Evolutionary conservation across 805 yeast genomes (phyloP).

Genomic region (Candida tallmaniae): DNA sequence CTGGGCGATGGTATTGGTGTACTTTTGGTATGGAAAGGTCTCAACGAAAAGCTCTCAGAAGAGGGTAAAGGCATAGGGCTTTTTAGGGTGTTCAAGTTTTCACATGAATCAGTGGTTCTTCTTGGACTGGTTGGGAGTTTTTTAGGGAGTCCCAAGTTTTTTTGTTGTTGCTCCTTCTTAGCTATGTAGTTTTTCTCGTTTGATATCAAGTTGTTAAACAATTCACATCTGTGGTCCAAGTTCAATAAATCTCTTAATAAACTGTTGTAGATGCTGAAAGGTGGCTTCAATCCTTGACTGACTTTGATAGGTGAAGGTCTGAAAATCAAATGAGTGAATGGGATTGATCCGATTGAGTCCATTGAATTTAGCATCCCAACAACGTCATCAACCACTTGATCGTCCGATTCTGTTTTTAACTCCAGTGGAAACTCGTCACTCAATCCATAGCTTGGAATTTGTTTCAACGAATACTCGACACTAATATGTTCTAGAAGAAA

Average conservation of each 20-base stretch:
- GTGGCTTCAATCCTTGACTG: constrained; percentile 38
- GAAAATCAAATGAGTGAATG: constrained; percentile 37
- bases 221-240: constrained; percentile 17
- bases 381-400: constrained; percentile 4
- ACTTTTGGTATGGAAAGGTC: constrained; percentile 38
- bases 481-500: constrained; percentile 33
- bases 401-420: constrained; percentile 3
- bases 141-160: constrained; percentile 16
- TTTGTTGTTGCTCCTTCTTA: constrained; percentile 30
- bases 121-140: constrained; percentile 15
- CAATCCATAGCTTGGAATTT: constrained; percentile 21
- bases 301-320: constrained; percentile 36
- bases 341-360: constrained; percentile 34
- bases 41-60: constrained; percentile 31
- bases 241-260: constrained; percentile 26
- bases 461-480: constrained; percentile 17
- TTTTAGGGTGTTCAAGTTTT: neutral
- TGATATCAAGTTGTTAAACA: constrained; percentile 17
- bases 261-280: constrained; percentile 21
- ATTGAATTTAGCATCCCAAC: constrained; percentile 25
- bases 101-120: constrained; percentile 1
- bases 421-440: constrained; percentile 22
- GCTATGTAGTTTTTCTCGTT: constrained; percentile 23
- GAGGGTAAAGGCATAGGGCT: constrained; percentile 15
- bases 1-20: constrained; percentile 40